These are phyloP conservation scores for Pugionium cornutum DNA, from an alignment of 345 rosid species.

Conservation along the genomic window DNA sequence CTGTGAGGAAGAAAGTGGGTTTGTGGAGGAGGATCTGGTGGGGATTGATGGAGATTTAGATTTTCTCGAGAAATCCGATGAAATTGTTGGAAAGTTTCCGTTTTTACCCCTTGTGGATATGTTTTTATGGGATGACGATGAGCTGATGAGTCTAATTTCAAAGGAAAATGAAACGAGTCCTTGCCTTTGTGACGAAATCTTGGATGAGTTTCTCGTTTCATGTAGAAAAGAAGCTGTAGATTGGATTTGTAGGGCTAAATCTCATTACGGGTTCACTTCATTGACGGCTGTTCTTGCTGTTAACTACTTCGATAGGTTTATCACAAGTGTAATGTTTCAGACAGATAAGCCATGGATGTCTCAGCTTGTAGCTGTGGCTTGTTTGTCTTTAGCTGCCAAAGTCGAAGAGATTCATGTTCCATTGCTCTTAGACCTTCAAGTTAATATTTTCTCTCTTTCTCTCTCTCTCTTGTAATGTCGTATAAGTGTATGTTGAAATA, in stretches of 20 bases:
- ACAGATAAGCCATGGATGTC: constrained; percentile 90
- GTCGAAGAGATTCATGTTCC: constrained; percentile 89
- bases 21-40: constrained; percentile 42
- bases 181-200: constrained; percentile 30
- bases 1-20: constrained; percentile 62
- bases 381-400: constrained; percentile 87
- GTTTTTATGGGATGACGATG: constrained; percentile 59
- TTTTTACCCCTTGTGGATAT: constrained; percentile 51
- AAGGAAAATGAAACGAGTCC: constrained; percentile 60
- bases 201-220: constrained; percentile 47
- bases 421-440: constrained; percentile 79
- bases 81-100: constrained; percentile 42
- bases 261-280: constrained; percentile 64
- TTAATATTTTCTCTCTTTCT: constrained; percentile 30
- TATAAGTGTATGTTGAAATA: constrained; percentile 35
- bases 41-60: constrained; percentile 20
- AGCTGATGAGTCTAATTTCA: constrained; percentile 53
- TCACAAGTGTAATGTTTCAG: constrained; percentile 53
- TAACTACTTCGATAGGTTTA: constrained; percentile 86
- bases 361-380: constrained; percentile 86
- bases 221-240: constrained; percentile 66
- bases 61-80: constrained; percentile 32
- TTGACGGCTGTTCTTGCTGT: constrained; percentile 74
- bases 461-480: constrained; percentile 13
- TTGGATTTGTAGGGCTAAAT: constrained; percentile 68